Conservation (phyloP, 768 basidiomycete genomes). For the Boletus speciosus region DNA sequence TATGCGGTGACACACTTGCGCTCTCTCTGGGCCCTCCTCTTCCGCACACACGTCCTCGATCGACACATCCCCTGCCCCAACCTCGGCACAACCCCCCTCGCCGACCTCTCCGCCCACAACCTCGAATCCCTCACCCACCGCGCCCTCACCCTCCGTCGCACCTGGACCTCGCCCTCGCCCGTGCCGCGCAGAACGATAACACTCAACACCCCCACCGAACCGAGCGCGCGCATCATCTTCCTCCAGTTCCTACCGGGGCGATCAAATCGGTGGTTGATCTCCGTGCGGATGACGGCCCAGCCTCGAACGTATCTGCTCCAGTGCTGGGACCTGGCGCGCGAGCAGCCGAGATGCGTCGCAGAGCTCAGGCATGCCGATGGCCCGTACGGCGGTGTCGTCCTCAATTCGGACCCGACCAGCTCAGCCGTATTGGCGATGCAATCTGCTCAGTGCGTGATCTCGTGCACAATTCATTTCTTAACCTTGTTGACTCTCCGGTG, state of each 20-base stretch:
- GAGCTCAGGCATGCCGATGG: constrained; percentile 30
- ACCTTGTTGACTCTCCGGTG: neutral
- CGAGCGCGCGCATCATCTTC: constrained; percentile 38
- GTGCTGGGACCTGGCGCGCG: constrained; percentile 51
- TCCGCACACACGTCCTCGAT: constrained; percentile 40
- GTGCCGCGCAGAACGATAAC: constrained; percentile 24
- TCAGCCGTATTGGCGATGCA: constrained; percentile 41
- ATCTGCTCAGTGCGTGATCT: constrained; percentile 36
- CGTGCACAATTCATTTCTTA: neutral
- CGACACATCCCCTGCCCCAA: constrained; percentile 47
- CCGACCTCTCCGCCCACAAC: constrained; percentile 37
- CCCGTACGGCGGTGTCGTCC: constrained; percentile 40
- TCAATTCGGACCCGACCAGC: constrained; percentile 41
- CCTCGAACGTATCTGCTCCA: constrained; percentile 39
- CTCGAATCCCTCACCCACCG: constrained; percentile 42
- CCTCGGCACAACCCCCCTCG: constrained; percentile 20
- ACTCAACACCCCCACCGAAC: constrained; percentile 20
- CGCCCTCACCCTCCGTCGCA: constrained; percentile 42
- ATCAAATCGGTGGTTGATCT: constrained; percentile 46
- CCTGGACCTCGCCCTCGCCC: constrained; percentile 49
- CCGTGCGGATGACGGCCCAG: constrained; percentile 32
- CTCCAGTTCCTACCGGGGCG: constrained; percentile 46
- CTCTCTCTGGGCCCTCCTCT: constrained; percentile 47
- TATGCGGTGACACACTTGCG: constrained; percentile 42
- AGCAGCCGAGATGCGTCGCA: constrained; percentile 42